Evolutionary conservation across 129 eudicot genomes (phyloP).

Genomic region (Tagetes erecta): DNA sequence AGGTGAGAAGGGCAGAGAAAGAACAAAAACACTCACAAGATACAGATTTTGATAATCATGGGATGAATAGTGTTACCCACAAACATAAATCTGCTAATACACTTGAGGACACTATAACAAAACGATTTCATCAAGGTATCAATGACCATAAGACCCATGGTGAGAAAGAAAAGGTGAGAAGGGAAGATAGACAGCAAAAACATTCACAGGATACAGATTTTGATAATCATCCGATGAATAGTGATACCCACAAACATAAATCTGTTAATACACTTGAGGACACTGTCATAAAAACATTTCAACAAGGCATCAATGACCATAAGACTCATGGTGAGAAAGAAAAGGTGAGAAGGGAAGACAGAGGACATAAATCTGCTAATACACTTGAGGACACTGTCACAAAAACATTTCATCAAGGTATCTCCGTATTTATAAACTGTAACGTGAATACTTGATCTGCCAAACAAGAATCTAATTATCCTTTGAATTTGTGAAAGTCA

Average conservation of each 20-base stretch:
- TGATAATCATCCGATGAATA: not conserved
- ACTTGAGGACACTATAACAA: constrained; percentile 52
- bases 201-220: constrained; percentile 43
- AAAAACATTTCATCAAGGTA: constrained; percentile 56
- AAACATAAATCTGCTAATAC: constrained; percentile 47
- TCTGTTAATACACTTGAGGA: constrained; percentile 52
- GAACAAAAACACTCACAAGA: constrained; percentile 46
- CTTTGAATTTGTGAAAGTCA: constrained; percentile 7
- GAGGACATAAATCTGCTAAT: constrained; percentile 45
- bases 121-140: constrained; percentile 30
- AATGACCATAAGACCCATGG: constrained; percentile 44
- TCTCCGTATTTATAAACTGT: constrained; percentile 21
- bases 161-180: constrained; percentile 49
- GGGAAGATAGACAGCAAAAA: constrained; percentile 46
- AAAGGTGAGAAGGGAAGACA: constrained; percentile 48
- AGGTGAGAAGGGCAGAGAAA: constrained; percentile 47
- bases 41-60: constrained; percentile 36
- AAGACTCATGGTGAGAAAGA: constrained; percentile 46
- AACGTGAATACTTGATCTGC: constrained; percentile 3
- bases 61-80: constrained; percentile 30
- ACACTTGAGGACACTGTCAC: constrained; percentile 50
- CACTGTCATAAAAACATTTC: constrained; percentile 46
- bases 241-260: constrained; percentile 13
- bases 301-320: constrained; percentile 47
- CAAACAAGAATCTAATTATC: constrained; percentile 11